Conservation (phyloP, 208 protist species). For the Trypanosoma avium region DNA sequence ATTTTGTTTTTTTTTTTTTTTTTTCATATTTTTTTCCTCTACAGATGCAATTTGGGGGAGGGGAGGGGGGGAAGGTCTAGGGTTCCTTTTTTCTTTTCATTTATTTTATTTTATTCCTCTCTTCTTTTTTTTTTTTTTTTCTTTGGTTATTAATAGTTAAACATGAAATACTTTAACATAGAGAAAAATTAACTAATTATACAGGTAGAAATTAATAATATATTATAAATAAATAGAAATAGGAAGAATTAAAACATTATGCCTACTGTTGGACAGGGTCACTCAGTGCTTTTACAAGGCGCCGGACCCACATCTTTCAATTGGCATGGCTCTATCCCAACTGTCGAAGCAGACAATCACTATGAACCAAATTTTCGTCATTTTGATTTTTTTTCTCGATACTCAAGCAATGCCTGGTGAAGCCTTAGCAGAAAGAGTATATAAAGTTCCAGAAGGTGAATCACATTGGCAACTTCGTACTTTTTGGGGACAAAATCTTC, state of each 20-base stretch:
- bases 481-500: constrained; percentile 63
- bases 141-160: too few species aligned
- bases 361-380: constrained; percentile 88
- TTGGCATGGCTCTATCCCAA: constrained; percentile 80
- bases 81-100: too few species aligned
- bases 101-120: too few species aligned
- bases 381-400: constrained; percentile 85
- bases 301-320: constrained; percentile 70
- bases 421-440: constrained; percentile 67
- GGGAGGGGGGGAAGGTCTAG: too few species aligned
- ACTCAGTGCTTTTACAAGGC: constrained; percentile 35
- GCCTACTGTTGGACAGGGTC: constrained; percentile 41
- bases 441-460: constrained; percentile 70
- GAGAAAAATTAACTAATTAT: too few species aligned
- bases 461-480: constrained; percentile 71
- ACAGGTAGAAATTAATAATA: too few species aligned
- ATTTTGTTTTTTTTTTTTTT: too few species aligned
- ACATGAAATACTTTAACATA: too few species aligned
- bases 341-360: constrained; percentile 55
- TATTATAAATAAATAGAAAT: too few species aligned
- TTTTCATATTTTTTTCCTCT: too few species aligned
- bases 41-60: too few species aligned
- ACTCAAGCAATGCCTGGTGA: constrained; percentile 68
- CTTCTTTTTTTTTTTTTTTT: too few species aligned
- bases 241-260: constrained; percentile 19